Base-by-base conservation (phyloP, 345 rosid species). In the Mercurialis annua region DNA sequence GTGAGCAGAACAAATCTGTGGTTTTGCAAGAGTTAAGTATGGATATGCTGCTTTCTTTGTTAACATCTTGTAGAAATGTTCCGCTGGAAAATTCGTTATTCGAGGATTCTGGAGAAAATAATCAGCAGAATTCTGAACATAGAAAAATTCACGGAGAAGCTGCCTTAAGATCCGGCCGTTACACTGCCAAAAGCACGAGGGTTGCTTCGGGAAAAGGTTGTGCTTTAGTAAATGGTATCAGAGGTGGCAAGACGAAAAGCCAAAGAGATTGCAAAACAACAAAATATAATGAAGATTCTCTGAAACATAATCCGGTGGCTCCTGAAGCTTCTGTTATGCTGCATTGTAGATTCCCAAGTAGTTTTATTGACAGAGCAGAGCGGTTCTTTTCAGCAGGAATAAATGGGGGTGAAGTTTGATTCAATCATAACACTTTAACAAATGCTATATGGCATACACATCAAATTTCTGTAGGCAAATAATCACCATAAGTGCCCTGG, bases 11-110 rank as follows among this genome's bases (percentile, higher is more conserved):
- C 57, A 88, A 80, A 73, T 80, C 66, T 62, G 84, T 88, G 42
- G 83, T 88, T 68, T 81, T 80, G 80, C 94, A 81, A 73, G 94
- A 88, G 73, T 75, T 88, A 56, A 81, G 91, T 64, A 59, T 84
- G 75, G 94, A 86, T 59, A 88, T 84, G 94, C 81, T 86, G 49
- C 82, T 81, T 30, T 84, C 94, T 26, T 71, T 86, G 77, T 77
- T 88, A 63, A 81, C 59, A 71, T 86, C 91, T n/a, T 84, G 94
- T 80, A 81, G 80, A 79, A 84, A 75, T 63, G 77, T 54, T 56
- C 57, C 64, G 18, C 77, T 75, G n/a, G 84, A 83, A 21, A 74
- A 72, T 76, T 55, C 64, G n/a, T 62, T 62, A 30, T 50, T 44
- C 14, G 86, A 77, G 10, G 84, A 78, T 69, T 68, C 75, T 47